These are phyloP conservation scores for Symmetrospora coprosmae DNA, from an alignment of 768 basidiomycete genomes.

Conservation along the genomic window DNA sequence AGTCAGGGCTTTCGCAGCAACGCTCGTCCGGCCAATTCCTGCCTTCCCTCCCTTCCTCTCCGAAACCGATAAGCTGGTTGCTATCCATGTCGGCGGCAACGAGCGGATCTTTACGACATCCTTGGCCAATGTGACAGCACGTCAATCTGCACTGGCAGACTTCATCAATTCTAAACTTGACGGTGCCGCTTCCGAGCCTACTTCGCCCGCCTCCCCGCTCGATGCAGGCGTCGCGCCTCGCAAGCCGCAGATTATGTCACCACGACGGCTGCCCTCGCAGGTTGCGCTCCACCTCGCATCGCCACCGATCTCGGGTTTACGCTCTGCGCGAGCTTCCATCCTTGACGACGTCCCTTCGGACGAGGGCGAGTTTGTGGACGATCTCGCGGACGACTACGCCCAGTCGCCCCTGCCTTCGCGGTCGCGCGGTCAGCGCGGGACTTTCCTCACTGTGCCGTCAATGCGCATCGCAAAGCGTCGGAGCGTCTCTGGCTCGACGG, in stretches of 20 bases:
- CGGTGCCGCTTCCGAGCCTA: not conserved
- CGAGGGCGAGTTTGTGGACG: not conserved
- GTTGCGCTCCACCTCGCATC: constrained; percentile 3
- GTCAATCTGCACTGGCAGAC: not conserved
- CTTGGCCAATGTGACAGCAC: not conserved
- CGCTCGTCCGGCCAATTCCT: not conserved
- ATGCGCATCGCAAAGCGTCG: too few relatives aligned
- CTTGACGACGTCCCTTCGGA: constrained; percentile 9
- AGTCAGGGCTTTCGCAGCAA: not conserved
- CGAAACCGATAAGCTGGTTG: not conserved
- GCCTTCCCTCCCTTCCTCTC: not conserved
- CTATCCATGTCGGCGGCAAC: not conserved
- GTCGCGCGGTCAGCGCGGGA: too few relatives aligned
- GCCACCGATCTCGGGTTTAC: not conserved
- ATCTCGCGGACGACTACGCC: too few relatives aligned
- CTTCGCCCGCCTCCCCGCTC: too few relatives aligned
- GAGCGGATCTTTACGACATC: not conserved
- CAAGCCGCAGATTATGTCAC: not conserved
- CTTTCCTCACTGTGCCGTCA: too few relatives aligned
- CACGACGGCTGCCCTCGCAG: not conserved
- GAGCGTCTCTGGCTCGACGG: too few relatives aligned
- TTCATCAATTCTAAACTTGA: not conserved
- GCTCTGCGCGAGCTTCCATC: constrained; percentile 11
- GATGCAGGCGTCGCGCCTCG: not conserved
- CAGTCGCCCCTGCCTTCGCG: too few relatives aligned